Conservation (phyloP, 345 rosid species). For the Ceriops zippeliana region DNA sequence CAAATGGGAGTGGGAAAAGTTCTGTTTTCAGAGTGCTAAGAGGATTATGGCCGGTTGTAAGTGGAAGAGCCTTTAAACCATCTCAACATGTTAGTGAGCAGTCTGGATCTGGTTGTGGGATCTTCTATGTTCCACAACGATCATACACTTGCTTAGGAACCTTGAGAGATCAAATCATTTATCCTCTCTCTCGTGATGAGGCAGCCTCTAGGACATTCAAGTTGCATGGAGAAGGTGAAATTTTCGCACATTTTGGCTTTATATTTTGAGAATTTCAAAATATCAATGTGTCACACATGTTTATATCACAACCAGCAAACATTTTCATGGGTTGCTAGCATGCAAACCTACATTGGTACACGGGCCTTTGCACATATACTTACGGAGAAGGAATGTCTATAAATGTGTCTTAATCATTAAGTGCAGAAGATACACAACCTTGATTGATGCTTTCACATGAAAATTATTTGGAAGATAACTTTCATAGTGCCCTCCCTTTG, state of each 20-base stretch:
- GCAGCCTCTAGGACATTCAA: conserved; percentile 53
- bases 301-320: background rate
- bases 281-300: background rate
- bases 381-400: background rate
- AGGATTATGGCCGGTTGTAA: conserved; percentile 88
- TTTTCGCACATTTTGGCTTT: background rate
- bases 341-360: no score
- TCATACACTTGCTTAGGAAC: conserved; percentile 98
- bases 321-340: no score
- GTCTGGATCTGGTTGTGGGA: conserved; percentile 56
- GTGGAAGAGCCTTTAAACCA: conserved; percentile 73
- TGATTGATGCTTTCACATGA: background rate
- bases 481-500: background rate
- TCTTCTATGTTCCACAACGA: conserved; percentile 89
- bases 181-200: conserved; percentile 86
- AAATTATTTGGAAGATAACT: background rate
- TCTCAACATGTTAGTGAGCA: conserved; percentile 46
- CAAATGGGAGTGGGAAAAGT: conserved; percentile 97
- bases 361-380: no score
- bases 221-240: conserved; percentile 54
- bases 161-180: conserved; percentile 96
- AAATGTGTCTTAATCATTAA: background rate
- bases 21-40: conserved; percentile 91
- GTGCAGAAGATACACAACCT: background rate
- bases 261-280: background rate